These are phyloP conservation scores for Penicillium sclerotiorum DNA, from an alignment of 2,329 filamentous ascomycete species.

Conservation along the genomic window DNA sequence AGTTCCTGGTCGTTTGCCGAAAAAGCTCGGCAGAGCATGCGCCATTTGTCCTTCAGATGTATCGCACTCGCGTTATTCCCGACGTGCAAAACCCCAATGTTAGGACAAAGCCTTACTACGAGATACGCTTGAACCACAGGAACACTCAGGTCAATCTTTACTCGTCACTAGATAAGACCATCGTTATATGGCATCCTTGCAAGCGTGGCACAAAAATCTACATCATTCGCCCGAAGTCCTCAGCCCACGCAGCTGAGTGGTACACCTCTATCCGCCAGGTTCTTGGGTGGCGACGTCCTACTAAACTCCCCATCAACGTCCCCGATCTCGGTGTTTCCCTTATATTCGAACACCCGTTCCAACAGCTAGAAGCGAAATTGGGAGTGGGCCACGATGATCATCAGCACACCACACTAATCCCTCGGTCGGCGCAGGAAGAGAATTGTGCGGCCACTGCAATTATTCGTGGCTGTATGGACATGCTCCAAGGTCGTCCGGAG, in stretches of 20 bases:
- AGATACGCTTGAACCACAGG: constrained; percentile 59
- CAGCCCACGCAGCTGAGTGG: constrained; percentile 67
- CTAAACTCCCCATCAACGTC: constrained; percentile 62
- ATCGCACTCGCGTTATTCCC: constrained; percentile 65
- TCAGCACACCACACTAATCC: constrained; percentile 46
- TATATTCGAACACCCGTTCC: constrained; percentile 62
- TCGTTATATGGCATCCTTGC: constrained; percentile 63
- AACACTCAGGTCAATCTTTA: constrained; percentile 63
- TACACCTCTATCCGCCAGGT: constrained; percentile 66
- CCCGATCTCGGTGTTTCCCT: constrained; percentile 65
- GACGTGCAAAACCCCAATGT: constrained; percentile 57
- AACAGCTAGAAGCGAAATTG: constrained; percentile 49
- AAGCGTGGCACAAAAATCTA: constrained; percentile 60
- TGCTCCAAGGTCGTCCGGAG: constrained; percentile 59
- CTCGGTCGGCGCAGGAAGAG: constrained; percentile 49
- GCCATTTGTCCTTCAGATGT: constrained; percentile 61
- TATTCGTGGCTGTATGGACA: constrained; percentile 60
- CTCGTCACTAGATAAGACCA: constrained; percentile 67
- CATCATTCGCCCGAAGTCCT: constrained; percentile 64
- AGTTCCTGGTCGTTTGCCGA: constrained; percentile 65
- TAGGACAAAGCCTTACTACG: constrained; percentile 58
- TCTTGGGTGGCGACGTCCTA: constrained; percentile 60
- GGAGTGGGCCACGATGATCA: constrained; percentile 44
- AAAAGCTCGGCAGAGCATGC: constrained; percentile 58
- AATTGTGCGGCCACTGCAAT: constrained; percentile 59